Evolutionary conservation across 257 asterid genomes (phyloP).

Genomic region (Solanum pinnatisectum): DNA sequence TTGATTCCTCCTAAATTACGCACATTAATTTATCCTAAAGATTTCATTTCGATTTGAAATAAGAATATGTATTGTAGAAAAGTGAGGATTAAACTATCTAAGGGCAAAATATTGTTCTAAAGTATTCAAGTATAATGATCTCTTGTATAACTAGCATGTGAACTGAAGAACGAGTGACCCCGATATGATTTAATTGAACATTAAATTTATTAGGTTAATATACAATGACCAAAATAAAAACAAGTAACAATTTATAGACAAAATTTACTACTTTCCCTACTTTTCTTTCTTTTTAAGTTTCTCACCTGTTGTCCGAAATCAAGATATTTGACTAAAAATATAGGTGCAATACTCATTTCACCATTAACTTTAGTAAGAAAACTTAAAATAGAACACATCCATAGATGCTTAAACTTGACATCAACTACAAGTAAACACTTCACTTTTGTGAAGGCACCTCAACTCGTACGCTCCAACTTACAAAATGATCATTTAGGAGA

Average conservation of each 20-base stretch:
- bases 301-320: no score
- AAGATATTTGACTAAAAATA: no score
- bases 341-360: accelerated
- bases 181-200: neutral
- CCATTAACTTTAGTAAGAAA: neutral
- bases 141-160: neutral
- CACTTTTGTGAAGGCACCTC: neutral
- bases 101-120: neutral
- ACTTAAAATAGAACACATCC: no score
- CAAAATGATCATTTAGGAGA: neutral
- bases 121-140: neutral
- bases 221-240: neutral
- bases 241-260: neutral
- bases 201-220: neutral
- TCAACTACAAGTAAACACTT: no score
- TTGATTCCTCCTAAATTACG: neutral
- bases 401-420: no score
- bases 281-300: neutral
- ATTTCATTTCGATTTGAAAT: neutral
- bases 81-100: neutral
- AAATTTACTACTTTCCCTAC: neutral
- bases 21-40: neutral
- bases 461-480: neutral
- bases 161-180: neutral
- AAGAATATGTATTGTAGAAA: neutral